These are phyloP conservation scores for Saccharomycopsis capsularis DNA, from an alignment of 805 yeast species.

Conservation along the genomic window DNA sequence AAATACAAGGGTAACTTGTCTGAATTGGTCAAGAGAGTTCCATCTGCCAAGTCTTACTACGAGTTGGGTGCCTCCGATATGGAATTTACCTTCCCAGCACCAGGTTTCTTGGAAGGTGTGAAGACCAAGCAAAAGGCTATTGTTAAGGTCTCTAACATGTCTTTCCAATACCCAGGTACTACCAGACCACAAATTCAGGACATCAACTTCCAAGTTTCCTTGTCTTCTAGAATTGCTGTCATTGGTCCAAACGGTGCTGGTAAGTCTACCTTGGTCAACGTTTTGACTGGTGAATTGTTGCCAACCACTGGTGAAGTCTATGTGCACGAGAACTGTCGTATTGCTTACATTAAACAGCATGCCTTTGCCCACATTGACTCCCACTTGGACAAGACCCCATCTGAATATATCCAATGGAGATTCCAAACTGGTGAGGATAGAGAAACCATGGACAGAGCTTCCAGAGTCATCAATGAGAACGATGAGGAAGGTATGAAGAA, in stretches of 20 bases:
- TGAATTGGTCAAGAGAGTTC: constrained; percentile 97
- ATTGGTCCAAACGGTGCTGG: constrained; percentile 99
- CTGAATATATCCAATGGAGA: constrained; percentile 99
- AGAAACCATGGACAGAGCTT: constrained; percentile 99
- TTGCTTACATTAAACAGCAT: constrained; percentile 99
- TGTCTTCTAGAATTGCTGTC: constrained; percentile 99
- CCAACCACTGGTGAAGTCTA: constrained; percentile 99
- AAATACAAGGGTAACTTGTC: constrained; percentile 99
- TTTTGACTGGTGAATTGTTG: constrained; percentile 97
- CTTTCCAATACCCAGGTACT: constrained; percentile 99
- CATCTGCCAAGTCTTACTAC: constrained; percentile 97
- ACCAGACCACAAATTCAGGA: constrained; percentile 86
- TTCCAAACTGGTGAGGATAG: constrained; percentile 99
- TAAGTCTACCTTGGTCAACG: constrained; percentile 97
- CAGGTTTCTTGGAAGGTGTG: constrained; percentile 99
- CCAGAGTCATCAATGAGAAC: constrained; percentile 93
- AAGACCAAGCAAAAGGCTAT: constrained; percentile 99
- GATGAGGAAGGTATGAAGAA: constrained; percentile 99
- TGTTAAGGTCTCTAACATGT: constrained; percentile 94
- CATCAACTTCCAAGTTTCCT: constrained; percentile 97
- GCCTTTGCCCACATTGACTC: constrained; percentile 99
- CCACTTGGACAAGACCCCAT: constrained; percentile 98
- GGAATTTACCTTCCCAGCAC: constrained; percentile 98
- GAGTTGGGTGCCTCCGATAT: constrained; percentile 97
- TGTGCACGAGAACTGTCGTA: constrained; percentile 99